Evolutionary conservation across 768 basidiomycete species (phyloP).

Genomic region (Mycena polygramma): DNA sequence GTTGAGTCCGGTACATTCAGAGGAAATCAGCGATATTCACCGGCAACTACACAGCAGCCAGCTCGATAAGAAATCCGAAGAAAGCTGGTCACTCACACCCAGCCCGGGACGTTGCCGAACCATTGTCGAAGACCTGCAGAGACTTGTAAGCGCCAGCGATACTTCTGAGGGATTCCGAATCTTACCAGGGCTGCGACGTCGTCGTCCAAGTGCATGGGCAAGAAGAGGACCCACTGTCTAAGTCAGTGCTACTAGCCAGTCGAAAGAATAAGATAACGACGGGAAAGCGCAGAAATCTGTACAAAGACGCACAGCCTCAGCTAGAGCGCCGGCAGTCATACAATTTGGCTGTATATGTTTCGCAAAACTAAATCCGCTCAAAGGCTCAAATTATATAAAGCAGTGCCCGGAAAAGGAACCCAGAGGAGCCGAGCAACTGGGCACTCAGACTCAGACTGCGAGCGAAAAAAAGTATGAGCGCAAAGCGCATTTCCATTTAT

Average conservation of each 20-base stretch:
- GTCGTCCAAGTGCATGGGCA: conserved; percentile 14
- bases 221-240: not conserved
- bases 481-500: not conserved
- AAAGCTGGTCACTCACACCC: conserved; percentile 4
- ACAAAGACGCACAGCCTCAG: too few relatives aligned
- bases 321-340: too few relatives aligned
- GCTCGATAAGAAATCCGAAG: not conserved
- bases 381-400: too few relatives aligned
- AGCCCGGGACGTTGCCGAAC: conserved; percentile 16
- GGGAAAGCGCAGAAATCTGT: too few relatives aligned
- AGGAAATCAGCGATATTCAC: not conserved
- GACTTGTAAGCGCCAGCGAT: too few relatives aligned
- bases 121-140: conserved; percentile 24
- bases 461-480: too few relatives aligned
- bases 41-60: conserved; percentile 7
- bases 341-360: too few relatives aligned
- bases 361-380: too few relatives aligned
- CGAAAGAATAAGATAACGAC: too few relatives aligned
- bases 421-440: not conserved
- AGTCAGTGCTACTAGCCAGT: too few relatives aligned
- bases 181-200: conserved; percentile 9
- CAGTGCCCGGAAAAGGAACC: too few relatives aligned
- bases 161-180: not conserved
- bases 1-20: not conserved
- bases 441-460: not conserved